A percentile compares a stretch with the other conserved stretches of the same genome.
These are phyloP conservation scores for Penicillium goetzii DNA, from an alignment of 495 filamentous ascomycete genomes.

Conservation along the genomic window DNA sequence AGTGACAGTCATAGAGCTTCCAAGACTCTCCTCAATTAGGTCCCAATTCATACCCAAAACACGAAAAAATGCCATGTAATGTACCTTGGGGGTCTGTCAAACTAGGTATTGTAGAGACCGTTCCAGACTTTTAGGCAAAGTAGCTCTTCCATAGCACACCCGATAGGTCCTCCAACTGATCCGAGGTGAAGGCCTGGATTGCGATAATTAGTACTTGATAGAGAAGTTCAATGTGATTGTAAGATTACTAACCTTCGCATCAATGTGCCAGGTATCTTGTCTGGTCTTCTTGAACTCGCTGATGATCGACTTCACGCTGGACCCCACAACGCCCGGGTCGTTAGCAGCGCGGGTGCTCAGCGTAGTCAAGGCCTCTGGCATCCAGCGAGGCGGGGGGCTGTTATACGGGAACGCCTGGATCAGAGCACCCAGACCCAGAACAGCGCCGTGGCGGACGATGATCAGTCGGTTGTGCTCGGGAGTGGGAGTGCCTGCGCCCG, in stretches of 20 bases:
- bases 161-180: slow-evolving; percentile 93
- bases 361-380: slow-evolving; percentile 88
- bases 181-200: slow-evolving; percentile 79
- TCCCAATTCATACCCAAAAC: not conserved
- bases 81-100: not conserved
- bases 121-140: slow-evolving; percentile 67
- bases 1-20: not conserved
- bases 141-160: slow-evolving; percentile 99
- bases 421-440: slow-evolving; percentile 86
- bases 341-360: slow-evolving; percentile 82
- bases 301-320: slow-evolving; percentile 93
- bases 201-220: slow-evolving; percentile 32
- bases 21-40: not conserved
- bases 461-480: slow-evolving; percentile 82
- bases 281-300: slow-evolving; percentile 99
- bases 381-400: slow-evolving; percentile 89
- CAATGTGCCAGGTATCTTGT: slow-evolving; percentile 97
- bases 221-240: not conserved
- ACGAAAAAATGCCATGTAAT: not conserved
- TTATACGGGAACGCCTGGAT: slow-evolving; percentile 97
- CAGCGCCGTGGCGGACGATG: slow-evolving; percentile 84
- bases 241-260: slow-evolving; percentile 78
- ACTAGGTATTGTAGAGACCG: not conserved
- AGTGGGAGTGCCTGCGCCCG: slow-evolving; percentile 74
- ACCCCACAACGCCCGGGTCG: slow-evolving; percentile 91